Evolutionary conservation across 345 rosid genomes (phyloP).

Genomic region (Brassica incana): DNA sequence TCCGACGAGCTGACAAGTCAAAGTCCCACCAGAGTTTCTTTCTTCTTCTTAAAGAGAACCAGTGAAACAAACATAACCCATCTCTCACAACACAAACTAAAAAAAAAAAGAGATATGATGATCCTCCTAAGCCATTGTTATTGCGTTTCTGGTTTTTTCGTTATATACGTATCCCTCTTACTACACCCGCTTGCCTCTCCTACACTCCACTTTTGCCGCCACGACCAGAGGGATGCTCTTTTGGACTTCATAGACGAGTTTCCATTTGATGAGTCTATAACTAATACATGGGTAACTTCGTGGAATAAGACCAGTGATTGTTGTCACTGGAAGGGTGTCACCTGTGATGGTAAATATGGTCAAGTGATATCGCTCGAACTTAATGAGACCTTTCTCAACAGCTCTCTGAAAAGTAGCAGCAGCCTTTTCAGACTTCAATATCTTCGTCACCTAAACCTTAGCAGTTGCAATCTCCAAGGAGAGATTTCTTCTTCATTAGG

Average conservation of each 20-base stretch:
- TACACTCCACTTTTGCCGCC: not conserved
- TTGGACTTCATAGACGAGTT: not conserved
- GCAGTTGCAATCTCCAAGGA: not conserved
- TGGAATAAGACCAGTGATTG: constrained; percentile 19
- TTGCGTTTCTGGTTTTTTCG: not conserved
- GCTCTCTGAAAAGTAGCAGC: not conserved
- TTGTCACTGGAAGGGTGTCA: constrained; percentile 13
- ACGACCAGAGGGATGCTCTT: constrained; percentile 20
- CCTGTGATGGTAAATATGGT: not conserved
- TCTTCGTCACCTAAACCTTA: not conserved
- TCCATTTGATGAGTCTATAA: constrained; percentile 2
- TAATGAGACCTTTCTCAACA: not conserved
- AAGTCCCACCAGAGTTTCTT: not conserved
- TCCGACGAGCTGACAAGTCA: not conserved
- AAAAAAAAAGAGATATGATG: not conserved
- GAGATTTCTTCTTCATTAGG: constrained; percentile 1
- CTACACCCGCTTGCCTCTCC: constrained; percentile 3
- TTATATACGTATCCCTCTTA: not conserved
- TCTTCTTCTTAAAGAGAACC: not conserved
- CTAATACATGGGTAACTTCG: not conserved
- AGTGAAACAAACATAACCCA: not conserved
- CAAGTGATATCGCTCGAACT: constrained; percentile 18
- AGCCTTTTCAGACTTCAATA: constrained; percentile 6
- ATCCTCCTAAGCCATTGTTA: not conserved
- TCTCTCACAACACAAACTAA: not conserved